Evolutionary conservation across 139 green algal species (phyloP).

Genomic region (Tetraselmis striata): DNA sequence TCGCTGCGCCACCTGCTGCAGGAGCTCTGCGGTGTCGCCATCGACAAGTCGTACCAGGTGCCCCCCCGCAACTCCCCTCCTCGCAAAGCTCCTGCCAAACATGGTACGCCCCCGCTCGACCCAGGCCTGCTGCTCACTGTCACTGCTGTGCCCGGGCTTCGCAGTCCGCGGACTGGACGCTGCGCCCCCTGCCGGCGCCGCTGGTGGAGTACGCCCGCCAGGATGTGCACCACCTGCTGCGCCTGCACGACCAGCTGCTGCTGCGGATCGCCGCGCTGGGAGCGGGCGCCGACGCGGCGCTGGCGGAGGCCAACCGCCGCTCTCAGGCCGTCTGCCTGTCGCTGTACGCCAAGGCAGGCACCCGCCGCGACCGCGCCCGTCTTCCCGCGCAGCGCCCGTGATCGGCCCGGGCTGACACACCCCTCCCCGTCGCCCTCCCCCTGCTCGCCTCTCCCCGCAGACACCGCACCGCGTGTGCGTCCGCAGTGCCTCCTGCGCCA

Average conservation of each 20-base stretch:
- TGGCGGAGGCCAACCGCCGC: slow-evolving; percentile 16
- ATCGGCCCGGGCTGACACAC: background rate
- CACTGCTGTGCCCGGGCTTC: no score
- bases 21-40: slow-evolving; percentile 33
- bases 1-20: slow-evolving; percentile 48
- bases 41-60: slow-evolving; percentile 57
- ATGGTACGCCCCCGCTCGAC: no score
- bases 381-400: background rate
- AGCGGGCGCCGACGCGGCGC: background rate
- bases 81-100: no score
- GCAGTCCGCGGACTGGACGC: slow-evolving; percentile 57
- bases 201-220: slow-evolving; percentile 57
- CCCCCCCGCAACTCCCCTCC: background rate
- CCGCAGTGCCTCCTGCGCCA: background rate
- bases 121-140: no score
- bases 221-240: slow-evolving; percentile 69
- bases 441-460: background rate
- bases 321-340: slow-evolving; percentile 26
- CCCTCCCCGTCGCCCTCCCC: background rate
- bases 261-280: background rate
- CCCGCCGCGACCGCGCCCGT: slow-evolving; percentile 6
- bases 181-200: slow-evolving; percentile 49
- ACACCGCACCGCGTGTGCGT: background rate
- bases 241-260: slow-evolving; percentile 40
- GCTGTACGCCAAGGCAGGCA: slow-evolving; percentile 16